Evolutionary conservation across 73 alveolate genomes (phyloP).

Genomic region (Breviolum minutum): DNA sequence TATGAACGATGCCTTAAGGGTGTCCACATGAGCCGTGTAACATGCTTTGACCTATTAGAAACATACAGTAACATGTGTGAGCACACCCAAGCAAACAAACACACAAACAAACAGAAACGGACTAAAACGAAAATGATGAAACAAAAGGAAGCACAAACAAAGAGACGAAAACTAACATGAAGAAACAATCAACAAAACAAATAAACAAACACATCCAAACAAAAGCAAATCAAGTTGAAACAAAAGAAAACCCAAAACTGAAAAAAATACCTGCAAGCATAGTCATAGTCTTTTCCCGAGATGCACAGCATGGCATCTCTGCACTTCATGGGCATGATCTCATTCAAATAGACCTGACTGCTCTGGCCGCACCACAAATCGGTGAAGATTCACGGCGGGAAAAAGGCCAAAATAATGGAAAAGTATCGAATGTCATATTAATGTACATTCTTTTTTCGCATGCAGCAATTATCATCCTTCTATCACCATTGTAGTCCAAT

Average conservation of each 20-base stretch:
- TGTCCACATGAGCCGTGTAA: background rate
- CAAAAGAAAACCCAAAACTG: background rate
- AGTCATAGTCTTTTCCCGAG: background rate
- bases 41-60: too few relatives aligned
- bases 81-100: background rate
- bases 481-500: too few relatives aligned
- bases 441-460: too few relatives aligned
- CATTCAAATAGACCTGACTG: constrained; percentile 1
- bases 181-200: background rate
- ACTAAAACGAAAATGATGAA: too few relatives aligned
- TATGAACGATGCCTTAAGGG: constrained; percentile 2
- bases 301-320: constrained; percentile 30
- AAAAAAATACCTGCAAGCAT: background rate
- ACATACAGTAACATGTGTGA: background rate
- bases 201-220: background rate
- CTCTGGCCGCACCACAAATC: background rate
- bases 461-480: too few relatives aligned
- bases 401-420: background rate
- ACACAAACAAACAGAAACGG: background rate
- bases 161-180: too few relatives aligned
- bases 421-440: background rate
- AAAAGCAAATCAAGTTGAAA: too few relatives aligned
- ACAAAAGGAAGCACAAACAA: too few relatives aligned
- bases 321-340: constrained; percentile 17
- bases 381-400: background rate